Conservation (phyloP, 1,284 basidiomycete genomes). For the Golubevia pallescens region DNA sequence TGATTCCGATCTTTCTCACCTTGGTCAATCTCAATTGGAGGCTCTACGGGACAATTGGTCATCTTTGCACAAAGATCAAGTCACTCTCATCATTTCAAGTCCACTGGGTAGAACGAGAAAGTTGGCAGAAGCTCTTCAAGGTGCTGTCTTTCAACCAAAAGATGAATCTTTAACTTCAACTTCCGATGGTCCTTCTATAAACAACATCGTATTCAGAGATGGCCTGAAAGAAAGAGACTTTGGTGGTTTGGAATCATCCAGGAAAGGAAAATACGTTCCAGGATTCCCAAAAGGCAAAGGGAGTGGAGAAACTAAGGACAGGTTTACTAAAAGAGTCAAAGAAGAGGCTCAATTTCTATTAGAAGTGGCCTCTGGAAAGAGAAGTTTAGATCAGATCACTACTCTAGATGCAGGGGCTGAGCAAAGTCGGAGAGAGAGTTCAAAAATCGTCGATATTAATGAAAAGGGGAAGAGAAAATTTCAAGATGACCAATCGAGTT, state of each 20-base stretch:
- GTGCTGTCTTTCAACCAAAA: conserved; percentile 1
- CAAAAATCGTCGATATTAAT: background rate
- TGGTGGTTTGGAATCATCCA: conserved; percentile 36
- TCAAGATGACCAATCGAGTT: too few species aligned
- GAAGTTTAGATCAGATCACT: background rate
- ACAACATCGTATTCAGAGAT: background rate
- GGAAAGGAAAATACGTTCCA: conserved; percentile 22
- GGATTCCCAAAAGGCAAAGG: conserved; percentile 24
- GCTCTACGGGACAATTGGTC: conserved; percentile 14
- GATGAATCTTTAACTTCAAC: background rate
- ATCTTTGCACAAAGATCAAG: background rate
- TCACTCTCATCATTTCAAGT: conserved; percentile 37
- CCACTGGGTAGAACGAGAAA: conserved; percentile 38
- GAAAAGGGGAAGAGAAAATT: too few species aligned
- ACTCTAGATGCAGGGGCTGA: background rate
- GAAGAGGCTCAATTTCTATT: conserved; percentile 20
- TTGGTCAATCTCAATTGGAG: conserved; percentile 40
- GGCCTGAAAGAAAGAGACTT: conserved; percentile 34
- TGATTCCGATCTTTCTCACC: conserved; percentile 41
- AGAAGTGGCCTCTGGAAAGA: background rate
- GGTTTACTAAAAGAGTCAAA: conserved; percentile 16
- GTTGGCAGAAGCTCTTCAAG: conserved; percentile 32
- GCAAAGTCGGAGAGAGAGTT: background rate
- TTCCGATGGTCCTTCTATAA: background rate
- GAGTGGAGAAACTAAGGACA: conserved; percentile 18